These are phyloP conservation scores for Zygoascus tannicola DNA, from an alignment of 805 yeast genomes.

Conservation along the genomic window DNA sequence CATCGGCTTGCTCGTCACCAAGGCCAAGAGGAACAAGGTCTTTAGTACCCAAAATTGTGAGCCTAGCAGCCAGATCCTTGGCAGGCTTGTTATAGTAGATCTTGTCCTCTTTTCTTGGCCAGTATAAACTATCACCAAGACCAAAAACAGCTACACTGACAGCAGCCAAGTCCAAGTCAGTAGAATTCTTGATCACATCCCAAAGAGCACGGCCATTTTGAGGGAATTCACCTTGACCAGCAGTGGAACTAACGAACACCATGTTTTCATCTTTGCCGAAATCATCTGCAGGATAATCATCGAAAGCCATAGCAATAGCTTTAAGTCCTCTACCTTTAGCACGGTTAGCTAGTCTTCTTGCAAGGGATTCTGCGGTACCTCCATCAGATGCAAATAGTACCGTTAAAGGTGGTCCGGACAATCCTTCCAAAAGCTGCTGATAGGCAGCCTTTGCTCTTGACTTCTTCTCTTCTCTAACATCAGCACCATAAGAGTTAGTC, in stretches of 20 bases:
- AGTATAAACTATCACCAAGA: slow-evolving; percentile 75
- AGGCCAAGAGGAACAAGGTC: slow-evolving; percentile 67
- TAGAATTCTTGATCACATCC: slow-evolving; percentile 57
- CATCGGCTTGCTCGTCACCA: slow-evolving; percentile 97
- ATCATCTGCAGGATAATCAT: slow-evolving; percentile 64
- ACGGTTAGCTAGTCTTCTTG: slow-evolving; percentile 66
- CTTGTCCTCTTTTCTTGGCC: slow-evolving; percentile 96
- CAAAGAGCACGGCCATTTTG: slow-evolving; percentile 70
- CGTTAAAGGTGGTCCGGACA: slow-evolving; percentile 86
- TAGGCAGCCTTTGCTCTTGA: slow-evolving; percentile 69
- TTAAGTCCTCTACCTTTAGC: slow-evolving; percentile 74
- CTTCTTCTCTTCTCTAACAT: slow-evolving; percentile 49
- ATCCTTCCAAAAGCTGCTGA: slow-evolving; percentile 67
- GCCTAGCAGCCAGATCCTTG: slow-evolving; percentile 56
- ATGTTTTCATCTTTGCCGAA: slow-evolving; percentile 61
- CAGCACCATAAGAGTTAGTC: slow-evolving; percentile 51
- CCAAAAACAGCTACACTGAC: slow-evolving; percentile 60
- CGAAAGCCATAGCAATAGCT: slow-evolving; percentile 57
- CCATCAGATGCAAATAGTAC: slow-evolving; percentile 87
- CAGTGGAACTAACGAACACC: slow-evolving; percentile 61
- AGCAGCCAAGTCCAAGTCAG: slow-evolving; percentile 53
- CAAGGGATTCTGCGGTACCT: slow-evolving; percentile 77
- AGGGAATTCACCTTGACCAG: slow-evolving; percentile 84
- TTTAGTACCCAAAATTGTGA: slow-evolving; percentile 63
- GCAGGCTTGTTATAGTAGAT: slow-evolving; percentile 91